phyloP scores from a whole-genome alignment of 495 filamentous ascomycete species.

The Aspergillus bridgeri region DNA sequence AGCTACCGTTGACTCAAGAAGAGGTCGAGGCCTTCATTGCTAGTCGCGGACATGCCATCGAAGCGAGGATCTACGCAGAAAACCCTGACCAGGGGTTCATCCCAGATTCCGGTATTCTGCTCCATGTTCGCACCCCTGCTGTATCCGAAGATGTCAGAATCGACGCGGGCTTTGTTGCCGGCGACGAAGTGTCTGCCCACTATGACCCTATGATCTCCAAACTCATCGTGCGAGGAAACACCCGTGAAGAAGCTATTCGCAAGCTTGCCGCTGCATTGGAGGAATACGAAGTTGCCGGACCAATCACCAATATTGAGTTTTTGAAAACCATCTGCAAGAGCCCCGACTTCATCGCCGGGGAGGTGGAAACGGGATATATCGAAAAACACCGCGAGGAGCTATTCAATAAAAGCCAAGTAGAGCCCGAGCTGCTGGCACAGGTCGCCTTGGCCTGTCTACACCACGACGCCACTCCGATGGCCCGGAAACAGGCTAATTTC shows the following conservation, averaged over 20 bases:
- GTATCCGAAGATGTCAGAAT: slow-evolving; percentile 71
- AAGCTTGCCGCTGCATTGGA: slow-evolving; percentile 79
- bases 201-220: slow-evolving; percentile 99
- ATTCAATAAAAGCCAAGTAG: slow-evolving; percentile 52
- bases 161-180: slow-evolving; percentile 86
- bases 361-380: slow-evolving; percentile 96
- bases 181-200: slow-evolving; percentile 89
- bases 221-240: slow-evolving; percentile 82
- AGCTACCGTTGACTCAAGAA: slow-evolving; percentile 79
- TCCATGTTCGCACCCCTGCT: slow-evolving; percentile 76
- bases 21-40: slow-evolving; percentile 74
- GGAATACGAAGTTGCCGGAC: slow-evolving; percentile 88
- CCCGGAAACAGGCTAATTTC: slow-evolving; percentile 19
- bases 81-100: slow-evolving; percentile 88
- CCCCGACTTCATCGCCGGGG: slow-evolving; percentile 76
- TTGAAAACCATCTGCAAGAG: slow-evolving; percentile 80
- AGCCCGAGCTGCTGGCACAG: slow-evolving; percentile 72
- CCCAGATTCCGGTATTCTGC: slow-evolving; percentile 85
- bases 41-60: slow-evolving; percentile 81
- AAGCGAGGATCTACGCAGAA: slow-evolving; percentile 95
- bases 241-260: slow-evolving; percentile 75
- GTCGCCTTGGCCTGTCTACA: slow-evolving; percentile 71
- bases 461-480: slow-evolving; percentile 26
- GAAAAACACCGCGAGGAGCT: slow-evolving; percentile 77
- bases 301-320: slow-evolving; percentile 96